Evolutionary conservation across 768 basidiomycete genomes (phyloP), one percentile per base, ranked within the genome.

Genomic region (Kwoniella dendrophila): DNA sequence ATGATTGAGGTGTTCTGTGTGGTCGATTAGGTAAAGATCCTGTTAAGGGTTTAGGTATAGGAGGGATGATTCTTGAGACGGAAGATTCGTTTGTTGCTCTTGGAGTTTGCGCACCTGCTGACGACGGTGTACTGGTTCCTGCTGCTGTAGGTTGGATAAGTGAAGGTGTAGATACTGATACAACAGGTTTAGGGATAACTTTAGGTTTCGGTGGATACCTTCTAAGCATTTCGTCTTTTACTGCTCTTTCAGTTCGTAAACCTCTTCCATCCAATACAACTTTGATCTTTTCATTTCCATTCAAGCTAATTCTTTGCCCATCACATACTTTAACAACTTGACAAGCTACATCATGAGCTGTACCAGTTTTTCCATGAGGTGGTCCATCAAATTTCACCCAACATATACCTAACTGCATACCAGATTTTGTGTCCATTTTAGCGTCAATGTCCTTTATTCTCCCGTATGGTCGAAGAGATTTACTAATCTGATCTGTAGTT

Each of bases 231-330:
- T 80, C 78, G 2, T 87, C 88, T 69, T 84, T 85, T 75, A 88
- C 78, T 22, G 89, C 85, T 7, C 86, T 86, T 59, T 84, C 85
- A 64, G 88, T 75, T 66, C 84, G 83, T 63, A 81, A 75, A 3
- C 88, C 87, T 62, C 92, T 88, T 0, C 86, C 86, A 76, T 98
- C 95, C 52, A 92, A 82, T 12, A 90, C 88, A 5, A 89, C 90
- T 30, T 83, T 83, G 71, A 94, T 84, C 71, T 79, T 82, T 20
- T 83, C 85, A 47, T 82, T 77, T 1, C 83, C 53, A 12, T 38
- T 81, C 14, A 80, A 80, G 0, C 85, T 83, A 14, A 87, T 78
- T 70, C 82, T 83, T 73, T 85, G 83, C 30, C 90, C 89, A 59
- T 91, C 83, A 70, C 87, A 87, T 51, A 81, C 83, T 61, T 83